Percentiles rank a stretch among this genome's conserved stretches.
These are phyloP conservation scores for Cladosporium sp. DNA, from an alignment of 2,329 filamentous ascomycete species.

Conservation along the genomic window DNA sequence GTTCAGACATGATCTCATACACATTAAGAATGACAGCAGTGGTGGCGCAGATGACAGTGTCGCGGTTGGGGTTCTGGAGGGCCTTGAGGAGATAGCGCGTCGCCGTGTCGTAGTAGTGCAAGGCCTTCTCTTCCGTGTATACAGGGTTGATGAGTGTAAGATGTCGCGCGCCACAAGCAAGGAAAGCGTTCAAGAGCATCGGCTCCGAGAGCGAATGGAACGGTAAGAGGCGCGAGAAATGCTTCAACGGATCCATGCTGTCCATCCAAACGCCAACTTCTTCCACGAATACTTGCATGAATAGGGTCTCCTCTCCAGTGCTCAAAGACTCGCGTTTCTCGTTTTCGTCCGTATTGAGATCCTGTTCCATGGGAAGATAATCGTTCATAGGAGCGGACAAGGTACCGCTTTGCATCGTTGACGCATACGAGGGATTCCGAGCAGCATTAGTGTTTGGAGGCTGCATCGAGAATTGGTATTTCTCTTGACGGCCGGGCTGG, in stretches of 20 bases:
- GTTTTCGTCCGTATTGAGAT: conserved; percentile 17
- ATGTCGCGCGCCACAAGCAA: conserved; percentile 83
- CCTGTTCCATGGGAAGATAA: background rate
- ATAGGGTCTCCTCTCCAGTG: conserved; percentile 71
- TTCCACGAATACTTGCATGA: conserved; percentile 87
- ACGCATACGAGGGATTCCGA: conserved; percentile 17
- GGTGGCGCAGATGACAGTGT: conserved; percentile 77
- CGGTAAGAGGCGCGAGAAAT: conserved; percentile 77
- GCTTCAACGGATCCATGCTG: conserved; percentile 74
- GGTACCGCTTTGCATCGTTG: conserved; percentile 15
- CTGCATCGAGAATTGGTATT: conserved; percentile 22
- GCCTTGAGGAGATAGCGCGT: conserved; percentile 70
- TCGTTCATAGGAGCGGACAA: conserved; percentile 1
- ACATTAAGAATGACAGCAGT: conserved; percentile 85
- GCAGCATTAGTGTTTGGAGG: conserved; percentile 20
- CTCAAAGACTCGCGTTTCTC: conserved; percentile 59
- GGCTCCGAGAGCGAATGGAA: conserved; percentile 75
- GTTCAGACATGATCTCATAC: conserved; percentile 87
- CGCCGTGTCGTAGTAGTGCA: conserved; percentile 79
- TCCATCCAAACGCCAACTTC: conserved; percentile 94
- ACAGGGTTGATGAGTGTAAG: conserved; percentile 63
- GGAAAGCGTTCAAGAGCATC: conserved; percentile 81
- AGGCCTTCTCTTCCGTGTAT: conserved; percentile 69
- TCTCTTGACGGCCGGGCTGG: conserved; percentile 28
- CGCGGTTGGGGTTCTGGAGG: conserved; percentile 76